Conservation (phyloP, 345 rosid species). For the Erodium maritimum region DNA sequence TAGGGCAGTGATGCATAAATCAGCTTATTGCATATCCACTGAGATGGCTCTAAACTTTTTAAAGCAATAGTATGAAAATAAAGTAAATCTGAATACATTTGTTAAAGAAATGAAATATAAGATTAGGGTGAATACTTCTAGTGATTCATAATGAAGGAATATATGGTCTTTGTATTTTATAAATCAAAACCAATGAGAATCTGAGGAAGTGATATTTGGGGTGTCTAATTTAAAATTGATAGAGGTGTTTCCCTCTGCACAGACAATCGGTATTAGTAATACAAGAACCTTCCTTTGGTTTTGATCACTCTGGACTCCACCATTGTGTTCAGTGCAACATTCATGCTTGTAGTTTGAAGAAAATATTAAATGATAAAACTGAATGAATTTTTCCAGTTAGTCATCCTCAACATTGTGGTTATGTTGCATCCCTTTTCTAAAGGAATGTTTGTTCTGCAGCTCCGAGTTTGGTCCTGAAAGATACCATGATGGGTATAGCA, state of each 20-base stretch:
- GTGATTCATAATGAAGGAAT: no score
- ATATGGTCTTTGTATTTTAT: no score
- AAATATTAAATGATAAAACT: not conserved
- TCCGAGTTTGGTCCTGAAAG: conserved; percentile 51
- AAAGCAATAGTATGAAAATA: not conserved
- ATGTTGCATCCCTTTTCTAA: not conserved
- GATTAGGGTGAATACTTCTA: no score
- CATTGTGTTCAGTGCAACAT: not conserved
- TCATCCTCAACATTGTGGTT: no score
- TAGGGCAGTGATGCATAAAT: not conserved
- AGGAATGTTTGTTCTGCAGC: conserved; percentile 18
- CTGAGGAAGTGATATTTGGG: no score
- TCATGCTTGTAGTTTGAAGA: not conserved
- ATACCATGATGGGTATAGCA: conserved; percentile 66
- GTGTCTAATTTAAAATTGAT: no score
- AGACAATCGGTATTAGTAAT: no score
- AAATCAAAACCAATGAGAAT: no score
- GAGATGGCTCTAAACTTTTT: not conserved
- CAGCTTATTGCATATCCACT: not conserved
- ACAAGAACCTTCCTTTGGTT: no score
- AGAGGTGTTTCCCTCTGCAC: not conserved
- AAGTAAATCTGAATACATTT: no score
- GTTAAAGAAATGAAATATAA: no score
- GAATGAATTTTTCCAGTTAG: not conserved
- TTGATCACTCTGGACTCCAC: not conserved